phyloP scores from a whole-genome alignment of 2,329 filamentous ascomycete genomes.

The Metarhizium robertsii region DNA sequence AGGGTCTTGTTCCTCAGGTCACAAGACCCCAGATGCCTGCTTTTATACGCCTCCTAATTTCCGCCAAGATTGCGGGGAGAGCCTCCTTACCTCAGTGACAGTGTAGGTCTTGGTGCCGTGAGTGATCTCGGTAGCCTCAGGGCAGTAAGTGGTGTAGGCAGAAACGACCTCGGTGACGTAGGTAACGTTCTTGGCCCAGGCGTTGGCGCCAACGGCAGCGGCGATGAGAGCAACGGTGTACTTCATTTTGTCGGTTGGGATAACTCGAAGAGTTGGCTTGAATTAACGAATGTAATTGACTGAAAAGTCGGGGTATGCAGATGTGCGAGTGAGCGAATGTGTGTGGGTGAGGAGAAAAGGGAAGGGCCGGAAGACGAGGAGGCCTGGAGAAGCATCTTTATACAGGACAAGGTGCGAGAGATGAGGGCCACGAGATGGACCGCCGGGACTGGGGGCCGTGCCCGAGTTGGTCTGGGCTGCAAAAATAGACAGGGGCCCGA shows the following conservation, averaged over 20 bases:
- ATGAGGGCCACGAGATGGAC: slow-evolving; percentile 9
- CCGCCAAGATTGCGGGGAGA: background rate
- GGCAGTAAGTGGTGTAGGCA: slow-evolving; percentile 64
- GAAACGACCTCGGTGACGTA: slow-evolving; percentile 59
- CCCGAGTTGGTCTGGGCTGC: background rate
- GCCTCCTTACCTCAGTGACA: slow-evolving; percentile 46
- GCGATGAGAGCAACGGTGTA: slow-evolving; percentile 45
- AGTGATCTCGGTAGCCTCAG: slow-evolving; percentile 52
- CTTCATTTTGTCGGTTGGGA: slow-evolving; percentile 55
- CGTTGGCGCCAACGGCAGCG: slow-evolving; percentile 39
- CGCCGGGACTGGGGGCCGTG: slow-evolving; percentile 9
- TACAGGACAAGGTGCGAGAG: slow-evolving; percentile 22
- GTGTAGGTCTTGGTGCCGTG: slow-evolving; percentile 60
- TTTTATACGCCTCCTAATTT: background rate
- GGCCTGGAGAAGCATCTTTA: slow-evolving; percentile 38
- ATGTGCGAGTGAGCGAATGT: slow-evolving; percentile 32
- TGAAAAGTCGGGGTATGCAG: slow-evolving; percentile 39
- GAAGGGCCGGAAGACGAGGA: slow-evolving; percentile 18
- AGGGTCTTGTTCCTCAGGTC: background rate
- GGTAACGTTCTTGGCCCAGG: slow-evolving; percentile 39
- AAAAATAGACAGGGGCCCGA: slow-evolving; percentile 7
- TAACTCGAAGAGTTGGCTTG: slow-evolving; percentile 23
- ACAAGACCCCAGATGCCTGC: background rate
- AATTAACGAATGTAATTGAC: slow-evolving; percentile 51
- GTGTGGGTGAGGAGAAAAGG: slow-evolving; percentile 39